Evolutionary conservation across 2,329 filamentous ascomycete genomes (phyloP), one percentile per base, ranked within the genome.

Genomic region (Venturia pyrina): DNA sequence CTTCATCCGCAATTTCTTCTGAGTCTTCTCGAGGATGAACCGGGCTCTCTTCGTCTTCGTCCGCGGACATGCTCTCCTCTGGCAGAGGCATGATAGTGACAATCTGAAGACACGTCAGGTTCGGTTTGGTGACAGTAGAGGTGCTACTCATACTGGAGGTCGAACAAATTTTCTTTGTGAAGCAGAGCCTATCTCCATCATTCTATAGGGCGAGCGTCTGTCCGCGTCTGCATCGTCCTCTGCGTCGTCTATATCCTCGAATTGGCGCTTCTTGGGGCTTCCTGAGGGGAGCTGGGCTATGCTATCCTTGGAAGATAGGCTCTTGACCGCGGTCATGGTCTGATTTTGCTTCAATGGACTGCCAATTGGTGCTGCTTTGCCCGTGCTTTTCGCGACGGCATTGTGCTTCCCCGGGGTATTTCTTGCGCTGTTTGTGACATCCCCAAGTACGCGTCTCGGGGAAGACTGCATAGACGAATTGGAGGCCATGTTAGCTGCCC

Each of bases 371-470:
- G 62, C 44, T 64, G 44, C 28, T 53, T 34, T 65, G 48, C 19
- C 41, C 11, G 34, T 48, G 32, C 17, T 24, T 37, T 57, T 65
- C 50, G 50, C 63, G 63, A 43, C 63, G 17, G 53, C 13, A 43
- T 57, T 48, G 28, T 40, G 48, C 21, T 28, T 37, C 53, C 48
- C 6, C 5, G 63, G 63, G 10, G 63, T 44, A 17, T 40, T 56
- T 10, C 32, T 15, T 15, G 50, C 43, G n/a, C 53, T 65, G n/a
- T 48, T 48, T 43, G 63, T 57, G 44, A 65, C 32, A 41, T 65
- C 63, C n/a, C 63, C 63, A 32, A 65, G 63, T 8, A 65, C 37
- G 53, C 63, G 63, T 65, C 63, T 65, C 34, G 63, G 50, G 44
- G 48, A 46, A 24, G 40, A 40, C 10, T 62, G 32, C 7, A 19